phyloP scores from a whole-genome alignment of 2,329 filamentous ascomycete species.

The Aspergillus glaucus region DNA sequence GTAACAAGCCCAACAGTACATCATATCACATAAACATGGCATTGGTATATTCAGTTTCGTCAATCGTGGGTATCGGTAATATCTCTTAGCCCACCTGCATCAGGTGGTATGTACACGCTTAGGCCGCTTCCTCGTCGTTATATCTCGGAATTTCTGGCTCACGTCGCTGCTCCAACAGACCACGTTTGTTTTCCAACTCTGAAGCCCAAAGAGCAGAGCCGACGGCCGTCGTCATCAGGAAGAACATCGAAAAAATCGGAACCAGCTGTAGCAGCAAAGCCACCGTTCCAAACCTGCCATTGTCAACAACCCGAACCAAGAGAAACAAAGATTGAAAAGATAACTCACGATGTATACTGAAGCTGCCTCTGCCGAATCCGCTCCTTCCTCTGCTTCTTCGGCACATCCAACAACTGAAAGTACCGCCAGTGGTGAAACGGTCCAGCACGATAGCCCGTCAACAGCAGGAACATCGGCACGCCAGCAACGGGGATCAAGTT shows the following conservation, averaged over 20 bases:
- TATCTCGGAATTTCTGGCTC: neutral
- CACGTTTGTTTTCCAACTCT: conserved; percentile 60
- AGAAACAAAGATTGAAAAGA: neutral
- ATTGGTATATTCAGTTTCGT: neutral
- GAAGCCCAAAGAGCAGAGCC: conserved; percentile 84
- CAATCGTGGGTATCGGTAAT: neutral
- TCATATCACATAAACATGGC: neutral
- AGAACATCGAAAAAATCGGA: conserved; percentile 87
- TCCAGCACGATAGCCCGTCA: conserved; percentile 81
- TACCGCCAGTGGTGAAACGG: conserved; percentile 89
- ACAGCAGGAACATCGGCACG: conserved; percentile 74
- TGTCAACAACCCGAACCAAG: neutral
- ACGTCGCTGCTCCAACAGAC: conserved; percentile 16
- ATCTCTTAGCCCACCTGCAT: neutral
- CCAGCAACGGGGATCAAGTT: conserved; percentile 83
- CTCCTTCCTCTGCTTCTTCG: conserved; percentile 64
- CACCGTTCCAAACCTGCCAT: conserved; percentile 66
- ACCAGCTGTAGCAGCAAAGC: conserved; percentile 81
- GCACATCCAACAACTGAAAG: conserved; percentile 71
- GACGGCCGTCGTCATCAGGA: conserved; percentile 77
- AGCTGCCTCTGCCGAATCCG: conserved; percentile 63
- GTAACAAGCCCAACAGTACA: neutral
- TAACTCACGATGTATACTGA: conserved; percentile 72
- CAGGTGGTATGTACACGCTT: neutral
- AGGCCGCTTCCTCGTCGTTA: neutral